Evolutionary conservation across 495 filamentous ascomycete genomes (phyloP), one percentile per base, ranked within the genome.

Genomic region (Cladorrhinum samala): DNA sequence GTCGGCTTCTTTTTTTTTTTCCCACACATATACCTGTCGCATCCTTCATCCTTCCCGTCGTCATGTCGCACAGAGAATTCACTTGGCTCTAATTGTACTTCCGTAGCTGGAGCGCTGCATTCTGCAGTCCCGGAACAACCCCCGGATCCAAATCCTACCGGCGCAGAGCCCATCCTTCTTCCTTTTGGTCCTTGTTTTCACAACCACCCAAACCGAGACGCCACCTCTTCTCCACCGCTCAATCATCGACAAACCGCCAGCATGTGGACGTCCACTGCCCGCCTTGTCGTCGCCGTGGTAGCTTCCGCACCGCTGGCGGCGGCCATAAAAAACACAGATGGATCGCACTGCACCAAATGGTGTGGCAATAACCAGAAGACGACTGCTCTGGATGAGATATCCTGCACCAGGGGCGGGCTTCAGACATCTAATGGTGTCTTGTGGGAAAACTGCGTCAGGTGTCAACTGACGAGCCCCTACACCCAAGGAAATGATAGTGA

Each of bases 301-400:
- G 48, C 51, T 24, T 48, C 68, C 3, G 65, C 61, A 52, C 58
- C 62, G 42, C 59, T 64, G 50, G 61, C 64, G 5, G 39, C 53
- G 16, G 63, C 71, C 16, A 30, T 77, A 20, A 56, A 67, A 16
- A 68, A 71, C 21, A 52, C 70, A 8, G 50, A 68, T 16, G 63
- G 61, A 13, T 76, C 75, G 27, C 71, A 72, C 33, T 78, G 75
- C 54, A 52, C 56, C 21, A 55, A 54, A 16, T 58, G 62, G n/a
- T 78, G 75, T 60, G 73, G 74, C 58, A 78, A 75, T 49, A 60
- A 67, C 17, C 68, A 68, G 21, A 39, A 47, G 17, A 56, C 60
- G 3, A 76, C 72, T 2, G 57, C 68, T n/a, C n/a, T 13, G 5
- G 68, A 63, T 49, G 71, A 73, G 48, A 68, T 74, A 25, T 61